Percentiles rank a stretch among this genome's conserved stretches.
These are phyloP conservation scores for Vitis hybrid DNA, from an alignment of 177 flowering plant genomes.

Conservation along the genomic window DNA sequence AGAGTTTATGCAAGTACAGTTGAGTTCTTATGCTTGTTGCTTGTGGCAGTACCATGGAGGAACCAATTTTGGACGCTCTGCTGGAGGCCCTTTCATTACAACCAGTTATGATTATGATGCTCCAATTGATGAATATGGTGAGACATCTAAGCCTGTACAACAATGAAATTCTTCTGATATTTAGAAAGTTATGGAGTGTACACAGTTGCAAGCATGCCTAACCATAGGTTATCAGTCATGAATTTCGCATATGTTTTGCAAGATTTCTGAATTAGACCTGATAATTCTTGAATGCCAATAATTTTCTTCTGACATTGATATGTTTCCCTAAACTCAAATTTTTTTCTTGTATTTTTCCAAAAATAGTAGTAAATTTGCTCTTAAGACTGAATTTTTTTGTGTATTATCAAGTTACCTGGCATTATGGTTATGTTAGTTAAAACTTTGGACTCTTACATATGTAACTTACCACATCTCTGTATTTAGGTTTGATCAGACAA, in stretches of 20 bases:
- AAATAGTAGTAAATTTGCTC: background rate
- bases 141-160: conserved; percentile 14
- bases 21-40: conserved; percentile 8
- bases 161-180: background rate
- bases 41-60: conserved; percentile 89
- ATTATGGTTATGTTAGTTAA: background rate
- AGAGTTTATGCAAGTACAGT: background rate
- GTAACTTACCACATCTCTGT: background rate
- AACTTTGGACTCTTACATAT: background rate
- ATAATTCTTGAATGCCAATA: too few species aligned
- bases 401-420: background rate
- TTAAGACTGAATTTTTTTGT: background rate
- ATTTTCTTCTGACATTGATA: too few species aligned
- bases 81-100: conserved; percentile 95
- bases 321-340: background rate
- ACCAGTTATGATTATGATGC: conserved; percentile 99
- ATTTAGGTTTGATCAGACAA: conserved; percentile 73
- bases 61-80: conserved; percentile 93
- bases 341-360: background rate
- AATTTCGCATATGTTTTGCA: background rate
- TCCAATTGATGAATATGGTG: conserved; percentile 98
- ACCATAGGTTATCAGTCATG: background rate
- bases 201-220: too few species aligned
- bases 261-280: too few species aligned
- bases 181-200: background rate